Conservation (phyloP, 2,329 filamentous ascomycete species). For the Paraphoma sp. region DNA sequence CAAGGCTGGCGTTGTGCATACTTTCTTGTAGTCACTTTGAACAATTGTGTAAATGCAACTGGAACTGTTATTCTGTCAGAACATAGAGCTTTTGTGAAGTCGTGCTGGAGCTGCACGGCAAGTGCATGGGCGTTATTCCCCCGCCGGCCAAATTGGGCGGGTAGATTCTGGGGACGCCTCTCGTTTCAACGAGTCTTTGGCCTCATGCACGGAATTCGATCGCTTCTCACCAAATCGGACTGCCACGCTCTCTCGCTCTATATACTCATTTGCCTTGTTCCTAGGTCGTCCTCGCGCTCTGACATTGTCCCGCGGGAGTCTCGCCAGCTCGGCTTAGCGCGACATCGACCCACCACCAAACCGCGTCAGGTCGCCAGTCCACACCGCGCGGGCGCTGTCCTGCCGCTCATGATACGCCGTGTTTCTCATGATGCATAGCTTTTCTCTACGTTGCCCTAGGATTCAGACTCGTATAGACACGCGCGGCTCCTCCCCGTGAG, state of each 20-base stretch:
- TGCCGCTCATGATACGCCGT: conserved; percentile 18
- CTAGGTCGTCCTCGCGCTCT: background rate
- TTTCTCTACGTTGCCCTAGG: conserved; percentile 16
- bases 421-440: conserved; percentile 41
- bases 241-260: background rate
- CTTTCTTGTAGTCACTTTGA: too few species aligned
- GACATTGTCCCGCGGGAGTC: conserved; percentile 9
- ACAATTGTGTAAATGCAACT: background rate
- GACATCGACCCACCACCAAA: conserved; percentile 28
- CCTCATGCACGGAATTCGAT: conserved; percentile 25
- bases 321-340: conserved; percentile 25
- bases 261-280: background rate
- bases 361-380: conserved; percentile 29
- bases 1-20: background rate
- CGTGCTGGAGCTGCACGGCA: background rate
- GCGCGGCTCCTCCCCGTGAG: conserved; percentile 24
- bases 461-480: conserved; percentile 16
- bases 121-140: conserved; percentile 14
- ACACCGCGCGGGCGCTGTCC: conserved; percentile 14
- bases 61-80: background rate
- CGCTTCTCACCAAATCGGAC: background rate
- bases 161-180: conserved; percentile 22
- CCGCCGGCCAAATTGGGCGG: conserved; percentile 24
- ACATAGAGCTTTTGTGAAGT: too few species aligned
- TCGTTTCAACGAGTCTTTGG: conserved; percentile 29